Evolutionary conservation across 2,329 filamentous ascomycete genomes (phyloP), one percentile per base, ranked within the genome.

Genomic region (Neoscytalidium dimidiatum): DNA sequence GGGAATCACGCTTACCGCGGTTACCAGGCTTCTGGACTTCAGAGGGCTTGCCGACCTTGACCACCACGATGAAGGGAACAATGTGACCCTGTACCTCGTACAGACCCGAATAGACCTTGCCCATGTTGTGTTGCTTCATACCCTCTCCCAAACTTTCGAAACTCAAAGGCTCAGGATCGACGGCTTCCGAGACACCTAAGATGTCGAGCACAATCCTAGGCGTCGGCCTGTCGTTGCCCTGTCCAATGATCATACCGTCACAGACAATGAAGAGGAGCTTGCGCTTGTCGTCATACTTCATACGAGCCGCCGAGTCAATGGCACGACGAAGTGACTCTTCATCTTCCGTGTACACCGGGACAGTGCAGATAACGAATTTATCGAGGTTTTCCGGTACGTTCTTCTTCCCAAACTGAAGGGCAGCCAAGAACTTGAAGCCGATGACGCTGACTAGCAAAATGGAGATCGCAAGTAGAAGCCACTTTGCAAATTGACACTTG

Each of bases 191-290:
- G 31, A 99, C 95, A 68, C 95, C 95, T 5, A 99, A 85, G 82
- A 99, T 99, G 73, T 99, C 95, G 63, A 99, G 85, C 26, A 99
- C 94, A 70, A 99, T 99, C 67, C 94, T 89, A 48, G 95, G 95
- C 0, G 95, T 99, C 6, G 95, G 92, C 67, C 93, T 88, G 77
- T 99, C 95, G 79, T 99, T 99, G 74, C 95, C 95, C 81, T 97
- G 94, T 73, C 95, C 95, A 69, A 99, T 96, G 82, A 99, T 99
- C 94, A 99, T 98, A 80, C 95, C 95, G 74, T 99, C 95, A 73
- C 95, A 99, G 68, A 99, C 84, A 67, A 99, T 85, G 69, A 97
- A 88, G 28, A 99, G 83, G 13, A 99, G 85, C 83, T 99, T 99
- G 74, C 95, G 92, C 83, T 99, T 99, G 76, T 99, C 94, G 73